These are phyloP conservation scores for Starmerella stigmatis DNA, from an alignment of 805 yeast genomes.

Conservation along the genomic window DNA sequence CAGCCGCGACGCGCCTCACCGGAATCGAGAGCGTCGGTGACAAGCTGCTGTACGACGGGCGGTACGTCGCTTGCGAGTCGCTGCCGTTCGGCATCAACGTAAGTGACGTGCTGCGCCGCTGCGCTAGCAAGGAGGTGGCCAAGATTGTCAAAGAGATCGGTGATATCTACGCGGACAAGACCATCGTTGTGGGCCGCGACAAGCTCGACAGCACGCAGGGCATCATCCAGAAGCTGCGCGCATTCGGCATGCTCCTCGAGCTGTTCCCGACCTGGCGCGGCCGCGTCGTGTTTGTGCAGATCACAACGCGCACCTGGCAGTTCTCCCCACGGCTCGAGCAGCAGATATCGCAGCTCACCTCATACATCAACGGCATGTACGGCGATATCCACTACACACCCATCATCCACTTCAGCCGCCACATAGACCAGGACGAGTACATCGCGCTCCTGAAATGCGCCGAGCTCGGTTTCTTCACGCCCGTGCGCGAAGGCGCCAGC, in stretches of 20 bases:
- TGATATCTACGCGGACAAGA: conserved; percentile 36
- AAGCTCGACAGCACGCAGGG: conserved; percentile 86
- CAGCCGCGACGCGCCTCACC: conserved; percentile 76
- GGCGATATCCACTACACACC: conserved; percentile 80
- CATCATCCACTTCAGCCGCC: conserved; percentile 83
- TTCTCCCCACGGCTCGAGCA: conserved; percentile 57
- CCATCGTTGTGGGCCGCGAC: conserved; percentile 88
- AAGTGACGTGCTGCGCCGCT: conserved; percentile 52
- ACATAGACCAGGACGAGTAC: conserved; percentile 80
- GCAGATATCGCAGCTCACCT: conserved; percentile 71
- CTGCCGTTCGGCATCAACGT: conserved; percentile 88
- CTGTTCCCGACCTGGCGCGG: conserved; percentile 90
- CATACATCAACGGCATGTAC: conserved; percentile 71
- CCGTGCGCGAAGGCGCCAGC: conserved; percentile 92
- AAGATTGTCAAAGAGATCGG: conserved; percentile 56
- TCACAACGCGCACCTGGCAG: conserved; percentile 66
- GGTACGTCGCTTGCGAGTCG: conserved; percentile 59
- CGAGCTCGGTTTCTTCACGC: conserved; percentile 77
- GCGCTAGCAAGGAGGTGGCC: conserved; percentile 34
- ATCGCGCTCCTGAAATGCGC: conserved; percentile 80
- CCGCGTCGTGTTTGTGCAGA: conserved; percentile 81
- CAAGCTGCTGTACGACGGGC: conserved; percentile 61
- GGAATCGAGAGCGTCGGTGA: conserved; percentile 53
- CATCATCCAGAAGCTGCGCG: conserved; percentile 83
- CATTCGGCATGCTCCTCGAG: conserved; percentile 76